Evolutionary conservation across 305 asterid species (phyloP).

Genomic region (Fraxinus nigra): DNA sequence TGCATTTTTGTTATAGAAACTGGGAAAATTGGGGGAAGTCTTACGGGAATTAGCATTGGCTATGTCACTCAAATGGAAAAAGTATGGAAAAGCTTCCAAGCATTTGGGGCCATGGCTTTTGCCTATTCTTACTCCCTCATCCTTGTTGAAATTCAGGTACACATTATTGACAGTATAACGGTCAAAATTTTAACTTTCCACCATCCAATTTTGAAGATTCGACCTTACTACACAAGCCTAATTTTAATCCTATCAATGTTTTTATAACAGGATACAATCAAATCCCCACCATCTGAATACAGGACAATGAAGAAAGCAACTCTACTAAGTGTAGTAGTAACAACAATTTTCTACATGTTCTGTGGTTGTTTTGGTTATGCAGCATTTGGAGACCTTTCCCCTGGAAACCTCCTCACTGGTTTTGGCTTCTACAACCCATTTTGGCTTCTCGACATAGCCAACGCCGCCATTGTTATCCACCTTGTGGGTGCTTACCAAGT

Average conservation of each 20-base stretch:
- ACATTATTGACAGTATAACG: background rate
- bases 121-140: conserved; percentile 92
- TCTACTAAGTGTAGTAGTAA: conserved; percentile 54
- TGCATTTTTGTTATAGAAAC: conserved; percentile 34
- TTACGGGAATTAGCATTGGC: conserved; percentile 76
- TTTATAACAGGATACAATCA: conserved; percentile 56
- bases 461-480: conserved; percentile 60
- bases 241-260: background rate
- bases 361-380: conserved; percentile 93
- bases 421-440: conserved; percentile 77
- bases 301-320: conserved; percentile 89
- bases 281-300: conserved; percentile 78
- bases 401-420: conserved; percentile 78
- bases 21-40: conserved; percentile 61
- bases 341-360: conserved; percentile 79
- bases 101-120: conserved; percentile 88
- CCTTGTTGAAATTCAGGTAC: conserved; percentile 86
- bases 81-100: conserved; percentile 83
- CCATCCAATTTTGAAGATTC: background rate
- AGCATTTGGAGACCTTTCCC: conserved; percentile 78
- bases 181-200: background rate
- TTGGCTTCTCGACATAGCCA: conserved; percentile 65
- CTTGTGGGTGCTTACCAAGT: conserved; percentile 88
- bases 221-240: background rate
- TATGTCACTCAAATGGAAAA: conserved; percentile 55